phyloP scores from a whole-genome alignment of 2,329 filamentous ascomycete species.

The Fusarium sp. region DNA sequence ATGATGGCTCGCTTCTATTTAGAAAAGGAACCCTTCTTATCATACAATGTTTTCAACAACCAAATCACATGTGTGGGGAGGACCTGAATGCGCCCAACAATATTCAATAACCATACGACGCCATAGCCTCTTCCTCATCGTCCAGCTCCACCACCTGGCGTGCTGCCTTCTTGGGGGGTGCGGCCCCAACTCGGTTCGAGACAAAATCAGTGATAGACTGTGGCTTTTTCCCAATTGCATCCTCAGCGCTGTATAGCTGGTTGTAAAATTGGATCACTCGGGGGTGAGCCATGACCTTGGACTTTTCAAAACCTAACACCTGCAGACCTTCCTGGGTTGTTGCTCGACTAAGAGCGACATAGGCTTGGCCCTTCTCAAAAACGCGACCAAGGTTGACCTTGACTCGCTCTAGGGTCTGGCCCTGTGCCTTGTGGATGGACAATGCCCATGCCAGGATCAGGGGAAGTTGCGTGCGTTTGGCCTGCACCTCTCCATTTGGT shows the following conservation, averaged over 20 bases:
- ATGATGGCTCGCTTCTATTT: constrained; percentile 14
- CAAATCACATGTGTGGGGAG: constrained; percentile 11
- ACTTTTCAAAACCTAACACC: constrained; percentile 87
- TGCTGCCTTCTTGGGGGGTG: constrained; percentile 34
- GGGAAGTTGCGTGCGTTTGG: constrained; percentile 84
- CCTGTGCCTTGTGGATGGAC: constrained; percentile 98
- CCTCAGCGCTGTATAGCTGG: constrained; percentile 80
- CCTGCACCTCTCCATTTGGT: constrained; percentile 94
- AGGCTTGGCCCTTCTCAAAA: constrained; percentile 98
- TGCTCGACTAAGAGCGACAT: constrained; percentile 94
- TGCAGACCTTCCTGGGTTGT: constrained; percentile 89
- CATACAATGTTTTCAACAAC: constrained; percentile 24
- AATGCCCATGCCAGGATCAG: constrained; percentile 96
- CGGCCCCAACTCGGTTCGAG: constrained; percentile 48
- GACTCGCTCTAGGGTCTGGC: constrained; percentile 92
- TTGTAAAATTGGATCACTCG: constrained; percentile 88
- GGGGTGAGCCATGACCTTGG: constrained; percentile 94
- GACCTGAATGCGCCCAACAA: background rate
- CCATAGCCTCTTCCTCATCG: constrained; percentile 64
- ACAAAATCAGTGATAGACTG: constrained; percentile 56
- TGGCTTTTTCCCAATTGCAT: constrained; percentile 53
- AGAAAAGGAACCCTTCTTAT: constrained; percentile 12
- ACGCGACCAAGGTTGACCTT: constrained; percentile 93
- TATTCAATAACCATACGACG: constrained; percentile 57
- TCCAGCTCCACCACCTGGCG: constrained; percentile 52